Conservation (phyloP, 306 rosid species). For the Quercus berberidifolia region DNA sequence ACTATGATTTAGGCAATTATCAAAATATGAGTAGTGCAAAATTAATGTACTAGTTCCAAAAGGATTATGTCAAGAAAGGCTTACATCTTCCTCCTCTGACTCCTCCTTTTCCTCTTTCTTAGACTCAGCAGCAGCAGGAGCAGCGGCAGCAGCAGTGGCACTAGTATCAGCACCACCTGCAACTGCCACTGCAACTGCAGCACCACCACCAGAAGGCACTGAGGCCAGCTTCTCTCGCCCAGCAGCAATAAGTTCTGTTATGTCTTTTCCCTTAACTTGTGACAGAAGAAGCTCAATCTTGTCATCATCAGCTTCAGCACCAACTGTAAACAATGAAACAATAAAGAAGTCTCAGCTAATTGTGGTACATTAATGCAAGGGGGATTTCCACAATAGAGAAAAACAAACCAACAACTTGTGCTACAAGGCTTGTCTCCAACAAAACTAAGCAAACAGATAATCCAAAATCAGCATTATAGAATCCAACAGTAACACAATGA, state of each 20-base stretch:
- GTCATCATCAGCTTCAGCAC: conserved; percentile 58
- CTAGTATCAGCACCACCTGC: conserved; percentile 31
- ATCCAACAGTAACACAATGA: no score
- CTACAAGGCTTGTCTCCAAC: no score
- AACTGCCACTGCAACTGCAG: conserved; percentile 28
- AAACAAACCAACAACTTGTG: no score
- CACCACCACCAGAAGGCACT: conserved; percentile 67
- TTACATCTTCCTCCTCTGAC: conserved; percentile 64
- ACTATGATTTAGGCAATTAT: not conserved
- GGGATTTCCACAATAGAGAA: no score
- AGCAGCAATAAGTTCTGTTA: conserved; percentile 66
- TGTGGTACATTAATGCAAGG: no score
- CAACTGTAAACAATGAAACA: conserved; percentile 39
- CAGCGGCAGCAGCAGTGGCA: conserved; percentile 33
- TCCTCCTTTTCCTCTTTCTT: conserved; percentile 84
- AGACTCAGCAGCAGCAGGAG: conserved; percentile 57
- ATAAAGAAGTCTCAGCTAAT: not conserved
- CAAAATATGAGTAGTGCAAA: not conserved
- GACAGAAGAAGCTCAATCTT: conserved; percentile 49
- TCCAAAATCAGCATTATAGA: no score
- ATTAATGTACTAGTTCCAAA: not conserved
- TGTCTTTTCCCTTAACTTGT: conserved; percentile 59
- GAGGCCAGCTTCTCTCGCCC: conserved; percentile 75
- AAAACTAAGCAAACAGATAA: no score
- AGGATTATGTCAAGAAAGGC: conserved; percentile 1